Conservation (phyloP, 2,329 filamentous ascomycete species). For the Claviceps sp. region DNA sequence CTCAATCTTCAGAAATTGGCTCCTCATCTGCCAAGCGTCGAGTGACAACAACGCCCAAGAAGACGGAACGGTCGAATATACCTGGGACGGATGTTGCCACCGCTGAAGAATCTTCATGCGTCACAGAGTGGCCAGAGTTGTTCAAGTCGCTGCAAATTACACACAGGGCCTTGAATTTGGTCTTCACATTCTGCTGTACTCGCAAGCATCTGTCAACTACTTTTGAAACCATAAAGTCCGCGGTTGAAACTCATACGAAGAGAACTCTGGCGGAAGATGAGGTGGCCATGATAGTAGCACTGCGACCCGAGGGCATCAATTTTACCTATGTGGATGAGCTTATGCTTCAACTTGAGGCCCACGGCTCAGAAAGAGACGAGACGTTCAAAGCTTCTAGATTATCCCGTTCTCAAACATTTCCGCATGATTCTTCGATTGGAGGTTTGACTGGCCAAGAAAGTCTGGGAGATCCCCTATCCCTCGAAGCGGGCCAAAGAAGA, state of each 20-base stretch:
- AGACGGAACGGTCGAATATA: background rate
- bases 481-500: constrained; percentile 16
- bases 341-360: constrained; percentile 66
- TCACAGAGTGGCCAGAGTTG: constrained; percentile 54
- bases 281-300: constrained; percentile 65
- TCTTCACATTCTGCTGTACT: constrained; percentile 90
- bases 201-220: constrained; percentile 87
- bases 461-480: constrained; percentile 17
- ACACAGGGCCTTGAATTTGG: constrained; percentile 76
- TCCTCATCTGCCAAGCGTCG: background rate
- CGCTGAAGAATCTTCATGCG: background rate
- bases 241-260: constrained; percentile 74
- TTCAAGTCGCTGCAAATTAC: constrained; percentile 63
- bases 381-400: constrained; percentile 39
- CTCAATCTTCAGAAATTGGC: background rate
- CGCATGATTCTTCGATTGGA: constrained; percentile 43
- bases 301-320: constrained; percentile 65
- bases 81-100: background rate
- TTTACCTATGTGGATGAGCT: constrained; percentile 81
- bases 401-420: constrained; percentile 34
- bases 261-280: constrained; percentile 59
- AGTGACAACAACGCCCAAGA: background rate
- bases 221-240: constrained; percentile 71
- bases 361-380: constrained; percentile 52
- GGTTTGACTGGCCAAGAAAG: constrained; percentile 37